Base-by-base conservation (phyloP, 2,329 filamentous ascomycete species). In the Penicillium sp. region DNA sequence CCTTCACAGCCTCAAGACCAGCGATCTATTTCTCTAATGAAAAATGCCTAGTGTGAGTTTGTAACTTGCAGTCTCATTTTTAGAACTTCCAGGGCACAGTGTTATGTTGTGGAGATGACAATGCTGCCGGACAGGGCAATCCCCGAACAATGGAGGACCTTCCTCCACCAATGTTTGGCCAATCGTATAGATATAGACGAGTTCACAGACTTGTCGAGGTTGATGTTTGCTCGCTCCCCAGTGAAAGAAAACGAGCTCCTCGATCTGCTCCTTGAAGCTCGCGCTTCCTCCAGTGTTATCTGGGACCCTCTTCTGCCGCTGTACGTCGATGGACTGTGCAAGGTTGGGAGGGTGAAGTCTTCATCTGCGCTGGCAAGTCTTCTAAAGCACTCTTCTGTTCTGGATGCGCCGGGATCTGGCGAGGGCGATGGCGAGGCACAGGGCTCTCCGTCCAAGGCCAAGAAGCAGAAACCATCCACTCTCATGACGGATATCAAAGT, bases 291-390 rank as follows among this genome's bases (percentile, higher is more conserved):
- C 7, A 64, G 61, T 35, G 61, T 74, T 50, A 65, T 69, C 41
- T 77, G 74, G 73, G 75, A 77, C 55, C 75, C 75, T n/a, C 59
- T 76, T 33, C 62, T 76, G 53, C 75, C 75, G 10, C 62, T 73
- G 14, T 77, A 77, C 61, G 67, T 75, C 35, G 73, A 76, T 54
- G 66, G 67, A 33, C 58, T 77, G 14, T 72, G 69, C 53, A 73
- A 69, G 54, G 58, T 67, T 44, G 70, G 69, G 1, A 60, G 62
- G 38, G 63, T 74, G 11, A 72, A 69, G 50, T 61, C 67, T n/a
- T 67, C 73, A 0, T 64, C 69, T 17, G 70, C 74, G 6, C 52
- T 76, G 56, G 61, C 58, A 6, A 66, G 64, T 16, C 61, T 76
- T 10, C 55, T 76, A 43, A 67, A 66, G 45, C 66, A 72, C 44